These are phyloP conservation scores for Ogataea ganodermae DNA, from an alignment of 805 yeast genomes.

Conservation along the genomic window DNA sequence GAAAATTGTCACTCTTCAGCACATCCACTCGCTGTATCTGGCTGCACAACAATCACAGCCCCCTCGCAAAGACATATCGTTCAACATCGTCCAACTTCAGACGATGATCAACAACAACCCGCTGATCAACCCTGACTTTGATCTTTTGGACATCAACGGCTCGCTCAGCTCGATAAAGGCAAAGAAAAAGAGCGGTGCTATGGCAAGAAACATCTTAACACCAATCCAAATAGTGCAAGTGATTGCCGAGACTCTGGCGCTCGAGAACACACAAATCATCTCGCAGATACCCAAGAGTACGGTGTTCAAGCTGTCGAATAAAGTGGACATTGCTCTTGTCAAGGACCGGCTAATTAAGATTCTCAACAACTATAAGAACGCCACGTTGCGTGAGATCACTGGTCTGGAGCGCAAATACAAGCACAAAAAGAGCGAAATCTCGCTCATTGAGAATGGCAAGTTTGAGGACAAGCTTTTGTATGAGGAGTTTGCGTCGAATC, in stretches of 20 bases:
- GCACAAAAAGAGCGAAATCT: slow-evolving; percentile 39
- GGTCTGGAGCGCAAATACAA: slow-evolving; percentile 41
- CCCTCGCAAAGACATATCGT: slow-evolving; percentile 36
- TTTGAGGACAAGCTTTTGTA: slow-evolving; percentile 38
- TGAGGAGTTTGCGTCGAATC: slow-evolving; percentile 27
- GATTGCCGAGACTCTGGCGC: slow-evolving; percentile 37
- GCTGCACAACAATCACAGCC: slow-evolving; percentile 37
- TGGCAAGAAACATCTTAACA: slow-evolving; percentile 28
- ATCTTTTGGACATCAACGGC: slow-evolving; percentile 34
- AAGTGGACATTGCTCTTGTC: slow-evolving; percentile 33
- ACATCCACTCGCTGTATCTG: slow-evolving; percentile 37
- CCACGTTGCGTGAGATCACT: slow-evolving; percentile 38
- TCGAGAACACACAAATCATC: slow-evolving; percentile 35
- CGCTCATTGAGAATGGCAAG: slow-evolving; percentile 43
- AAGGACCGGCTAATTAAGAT: slow-evolving; percentile 38
- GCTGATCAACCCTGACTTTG: slow-evolving; percentile 37
- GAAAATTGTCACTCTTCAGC: slow-evolving; percentile 40
- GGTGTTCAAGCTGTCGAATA: slow-evolving; percentile 34
- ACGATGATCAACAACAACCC: slow-evolving; percentile 40
- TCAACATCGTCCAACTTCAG: slow-evolving; percentile 38
- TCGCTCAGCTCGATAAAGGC: slow-evolving; percentile 27
- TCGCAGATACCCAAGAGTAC: slow-evolving; percentile 37
- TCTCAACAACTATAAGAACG: slow-evolving; percentile 35
- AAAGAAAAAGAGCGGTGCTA: slow-evolving; percentile 24
- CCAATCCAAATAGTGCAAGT: slow-evolving; percentile 40